Conservation (phyloP, 2,329 filamentous ascomycete genomes). For the Claviceps monticola region DNA sequence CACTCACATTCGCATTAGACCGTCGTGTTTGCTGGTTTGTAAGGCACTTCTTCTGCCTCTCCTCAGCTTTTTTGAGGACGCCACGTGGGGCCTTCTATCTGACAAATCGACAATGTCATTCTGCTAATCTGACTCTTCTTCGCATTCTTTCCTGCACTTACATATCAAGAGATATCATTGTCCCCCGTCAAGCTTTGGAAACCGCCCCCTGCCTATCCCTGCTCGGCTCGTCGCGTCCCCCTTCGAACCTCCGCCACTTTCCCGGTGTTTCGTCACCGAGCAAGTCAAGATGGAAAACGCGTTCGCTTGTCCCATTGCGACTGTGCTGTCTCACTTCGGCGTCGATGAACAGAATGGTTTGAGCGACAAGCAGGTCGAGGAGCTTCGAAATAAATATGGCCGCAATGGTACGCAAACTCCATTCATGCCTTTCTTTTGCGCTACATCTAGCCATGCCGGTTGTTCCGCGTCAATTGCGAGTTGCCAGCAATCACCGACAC, state of each 20-base stretch:
- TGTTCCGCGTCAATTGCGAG: not conserved
- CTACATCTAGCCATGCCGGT: constrained; percentile 3
- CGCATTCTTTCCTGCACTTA: not conserved
- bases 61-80: constrained; percentile 10
- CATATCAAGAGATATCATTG: not conserved
- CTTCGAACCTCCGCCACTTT: not conserved
- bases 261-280: constrained; percentile 6
- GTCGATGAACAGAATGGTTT: constrained; percentile 43
- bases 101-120: constrained; percentile 17
- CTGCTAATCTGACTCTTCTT: constrained; percentile 4
- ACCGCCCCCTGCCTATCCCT: not conserved
- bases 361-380: constrained; percentile 42
- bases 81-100: constrained; percentile 20
- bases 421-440: not conserved
- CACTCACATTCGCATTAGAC: not conserved
- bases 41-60: constrained; percentile 1
- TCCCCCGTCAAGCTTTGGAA: not conserved
- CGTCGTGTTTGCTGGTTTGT: not conserved
- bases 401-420: constrained; percentile 43
- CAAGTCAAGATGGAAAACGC: constrained; percentile 44
- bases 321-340: constrained; percentile 45
- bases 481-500: not conserved
- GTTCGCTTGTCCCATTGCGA: constrained; percentile 41
- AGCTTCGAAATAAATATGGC: constrained; percentile 44
- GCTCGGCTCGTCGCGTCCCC: constrained; percentile 3